Conservation (phyloP, 345 rosid species). For the Laguncularia racemosa region DNA sequence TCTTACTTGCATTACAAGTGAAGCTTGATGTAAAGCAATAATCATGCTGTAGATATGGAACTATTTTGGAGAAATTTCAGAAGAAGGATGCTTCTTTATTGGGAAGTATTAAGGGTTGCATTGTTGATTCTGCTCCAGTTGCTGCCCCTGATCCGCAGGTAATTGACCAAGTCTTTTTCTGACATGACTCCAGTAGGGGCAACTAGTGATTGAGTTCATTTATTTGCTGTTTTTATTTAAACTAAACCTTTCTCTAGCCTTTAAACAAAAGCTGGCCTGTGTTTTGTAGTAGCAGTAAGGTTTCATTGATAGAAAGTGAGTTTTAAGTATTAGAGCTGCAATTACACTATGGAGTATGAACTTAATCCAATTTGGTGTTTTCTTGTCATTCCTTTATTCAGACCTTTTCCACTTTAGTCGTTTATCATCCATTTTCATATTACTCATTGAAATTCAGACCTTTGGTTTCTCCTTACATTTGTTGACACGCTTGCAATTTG, state of each 20-base stretch:
- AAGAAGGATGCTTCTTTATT: slow-evolving; percentile 60
- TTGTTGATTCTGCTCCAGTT: slow-evolving; percentile 97
- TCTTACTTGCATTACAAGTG: not conserved
- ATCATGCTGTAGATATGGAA: slow-evolving; percentile 71
- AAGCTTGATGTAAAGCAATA: not conserved
- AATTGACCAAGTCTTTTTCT: slow-evolving; percentile 17
- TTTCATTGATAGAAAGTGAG: too few relatives aligned
- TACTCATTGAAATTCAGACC: not conserved
- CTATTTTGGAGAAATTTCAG: slow-evolving; percentile 78
- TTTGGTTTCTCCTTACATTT: not conserved
- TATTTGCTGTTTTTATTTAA: not conserved
- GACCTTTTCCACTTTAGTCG: too few relatives aligned
- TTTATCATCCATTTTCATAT: too few relatives aligned
- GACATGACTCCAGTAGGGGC: not conserved
- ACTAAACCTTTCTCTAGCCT: too few relatives aligned
- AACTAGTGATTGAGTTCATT: not conserved
- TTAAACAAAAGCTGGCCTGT: too few relatives aligned
- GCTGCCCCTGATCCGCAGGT: slow-evolving; percentile 96
- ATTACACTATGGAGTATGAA: too few relatives aligned
- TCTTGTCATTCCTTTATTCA: too few relatives aligned
- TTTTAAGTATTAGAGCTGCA: too few relatives aligned
- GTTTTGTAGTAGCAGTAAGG: too few relatives aligned
- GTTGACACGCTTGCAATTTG: too few relatives aligned
- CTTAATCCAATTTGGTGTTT: too few relatives aligned
- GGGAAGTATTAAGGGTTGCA: slow-evolving; percentile 75